Evolutionary conservation across 148 eudicot genomes (phyloP), one percentile per base, ranked within the genome.

Genomic region (Beta vulgaris): DNA sequence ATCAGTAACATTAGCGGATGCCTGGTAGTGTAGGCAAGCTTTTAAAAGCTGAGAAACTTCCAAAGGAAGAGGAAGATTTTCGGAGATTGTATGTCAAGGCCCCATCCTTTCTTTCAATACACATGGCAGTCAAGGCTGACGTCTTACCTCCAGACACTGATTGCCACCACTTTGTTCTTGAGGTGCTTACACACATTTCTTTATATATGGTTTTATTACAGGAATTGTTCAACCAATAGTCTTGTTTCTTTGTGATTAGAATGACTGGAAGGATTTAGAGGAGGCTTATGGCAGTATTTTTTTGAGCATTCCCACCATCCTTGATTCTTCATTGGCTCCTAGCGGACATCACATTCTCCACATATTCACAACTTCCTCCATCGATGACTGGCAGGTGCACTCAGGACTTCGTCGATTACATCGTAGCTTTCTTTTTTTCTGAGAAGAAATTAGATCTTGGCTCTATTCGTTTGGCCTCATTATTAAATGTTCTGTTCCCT

Each of bases 141-240:
- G 85, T 88, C 71, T 82, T 95, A 84, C 99, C 99, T 53, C 85
- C 86, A 51, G 94, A 91, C 63, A 90, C 97, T 15, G 98, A 95
- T 83, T 96, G 99, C 84, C 99, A 96, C 82, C 98, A 95, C 86
- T 95, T 92, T 80, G 78, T 95, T 51, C 96, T 95, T 31, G 97
- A 95, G 97, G 98, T 94, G 72, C 63, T 73, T 75, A 26, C 29
- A 14, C 13, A 25, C 16, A 42, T 49, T 58, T 68, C 25, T 21
- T 7, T 63, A 23, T 36, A n/a, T 61, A 18, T 48, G 21, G 8
- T 51, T 75, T 25, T 36, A 11, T 36, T 75, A 16, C 71, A 28
- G 32, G 66, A 7, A 4, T 46, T 31, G 21, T 19, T 18, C 7
- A 44, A 42, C 23, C 77, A 11, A 81, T 39, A 7, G 28, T 72